Conservation (phyloP, 306 rosid genomes). For the Prunus fruticosa region DNA sequence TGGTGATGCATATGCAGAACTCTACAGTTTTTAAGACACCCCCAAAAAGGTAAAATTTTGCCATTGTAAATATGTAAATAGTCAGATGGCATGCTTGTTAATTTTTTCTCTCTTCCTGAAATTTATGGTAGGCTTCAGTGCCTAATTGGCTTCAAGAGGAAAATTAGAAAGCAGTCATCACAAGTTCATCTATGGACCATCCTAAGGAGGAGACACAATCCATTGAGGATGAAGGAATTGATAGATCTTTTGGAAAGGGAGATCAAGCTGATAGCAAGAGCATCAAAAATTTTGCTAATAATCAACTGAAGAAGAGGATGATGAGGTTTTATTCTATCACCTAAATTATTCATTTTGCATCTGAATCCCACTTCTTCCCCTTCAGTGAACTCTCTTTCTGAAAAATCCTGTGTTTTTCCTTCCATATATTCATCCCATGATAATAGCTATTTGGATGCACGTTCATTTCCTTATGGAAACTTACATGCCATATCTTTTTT, state of each 20-base stretch:
- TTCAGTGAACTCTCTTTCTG: neutral
- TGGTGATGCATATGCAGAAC: constrained; percentile 73
- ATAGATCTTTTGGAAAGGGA: constrained; percentile 48
- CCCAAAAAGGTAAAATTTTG: constrained; percentile 73
- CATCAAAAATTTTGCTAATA: no score
- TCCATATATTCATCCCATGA: neutral
- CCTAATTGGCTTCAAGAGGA: constrained; percentile 98
- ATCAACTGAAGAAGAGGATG: constrained; percentile 93
- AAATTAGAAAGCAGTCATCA: constrained; percentile 80
- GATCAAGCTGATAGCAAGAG: constrained; percentile 79
- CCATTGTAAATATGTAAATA: constrained; percentile 21
- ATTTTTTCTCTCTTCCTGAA: constrained; percentile 17
- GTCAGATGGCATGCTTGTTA: constrained; percentile 7
- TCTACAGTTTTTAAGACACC: constrained; percentile 65
- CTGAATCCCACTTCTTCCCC: neutral
- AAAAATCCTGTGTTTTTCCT: neutral
- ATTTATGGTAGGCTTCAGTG: constrained; percentile 71
- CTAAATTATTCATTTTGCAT: neutral
- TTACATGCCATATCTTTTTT: constrained; percentile 6
- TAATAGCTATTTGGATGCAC: neutral
- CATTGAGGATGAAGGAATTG: constrained; percentile 49
- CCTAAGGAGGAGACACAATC: constrained; percentile 54
- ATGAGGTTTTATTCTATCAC: constrained; percentile 61
- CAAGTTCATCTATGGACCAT: constrained; percentile 67
- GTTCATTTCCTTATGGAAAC: neutral